These are phyloP conservation scores for Cercis canadensis DNA, from an alignment of 306 rosid species.

Conservation along the genomic window DNA sequence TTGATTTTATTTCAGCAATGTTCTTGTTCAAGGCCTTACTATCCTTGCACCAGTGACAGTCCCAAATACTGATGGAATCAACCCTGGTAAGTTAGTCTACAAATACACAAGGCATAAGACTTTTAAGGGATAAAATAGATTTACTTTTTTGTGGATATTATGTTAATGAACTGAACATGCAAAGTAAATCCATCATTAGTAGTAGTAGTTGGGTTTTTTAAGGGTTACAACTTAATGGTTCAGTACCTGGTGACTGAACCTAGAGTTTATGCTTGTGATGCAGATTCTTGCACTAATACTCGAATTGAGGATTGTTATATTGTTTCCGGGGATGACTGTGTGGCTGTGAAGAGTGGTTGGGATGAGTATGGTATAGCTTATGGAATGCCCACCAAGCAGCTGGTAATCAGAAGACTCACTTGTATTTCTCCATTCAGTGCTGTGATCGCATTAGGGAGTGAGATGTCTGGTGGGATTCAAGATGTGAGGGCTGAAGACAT, in stretches of 20 bases:
- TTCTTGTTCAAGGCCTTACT: conserved; percentile 75
- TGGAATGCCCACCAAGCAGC: conserved; percentile 71
- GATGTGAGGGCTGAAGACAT: conserved; percentile 74
- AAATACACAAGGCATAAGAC: no score
- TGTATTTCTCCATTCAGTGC: conserved; percentile 75
- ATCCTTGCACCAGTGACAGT: conserved; percentile 81
- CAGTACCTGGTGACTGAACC: neutral
- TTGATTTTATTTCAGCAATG: conserved; percentile 43
- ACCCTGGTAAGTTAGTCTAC: conserved; percentile 63
- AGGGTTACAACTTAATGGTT: neutral
- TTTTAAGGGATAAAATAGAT: no score
- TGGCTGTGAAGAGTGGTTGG: conserved; percentile 88
- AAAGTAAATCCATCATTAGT: no score
- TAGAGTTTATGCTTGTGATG: conserved; percentile 27
- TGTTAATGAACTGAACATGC: no score
- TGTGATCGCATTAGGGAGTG: conserved; percentile 75
- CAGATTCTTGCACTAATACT: conserved; percentile 85
- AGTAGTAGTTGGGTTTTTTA: no score
- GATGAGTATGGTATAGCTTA: conserved; percentile 76
- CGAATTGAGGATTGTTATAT: conserved; percentile 79
- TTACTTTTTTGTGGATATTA: no score
- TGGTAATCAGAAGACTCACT: conserved; percentile 62
- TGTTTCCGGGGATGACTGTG: conserved; percentile 84
- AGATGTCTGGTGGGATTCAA: conserved; percentile 77
- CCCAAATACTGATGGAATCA: conserved; percentile 83